Evolutionary conservation across 768 basidiomycete genomes (phyloP), one percentile per base, ranked within the genome.

Genomic region (Phylloporus sp.): DNA sequence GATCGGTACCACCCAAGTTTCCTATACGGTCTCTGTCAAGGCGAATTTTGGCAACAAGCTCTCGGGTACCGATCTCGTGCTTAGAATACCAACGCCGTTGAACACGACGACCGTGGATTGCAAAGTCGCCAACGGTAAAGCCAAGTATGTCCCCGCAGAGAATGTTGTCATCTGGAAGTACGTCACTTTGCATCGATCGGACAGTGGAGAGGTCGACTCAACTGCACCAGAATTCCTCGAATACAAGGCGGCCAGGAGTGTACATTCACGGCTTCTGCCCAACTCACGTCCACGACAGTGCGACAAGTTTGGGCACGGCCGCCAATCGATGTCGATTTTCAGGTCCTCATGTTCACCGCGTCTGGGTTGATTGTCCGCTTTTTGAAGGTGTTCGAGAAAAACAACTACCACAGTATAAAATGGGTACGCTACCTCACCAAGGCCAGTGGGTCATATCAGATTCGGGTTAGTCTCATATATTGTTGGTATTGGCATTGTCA

Each of bases 161-260:
- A 99, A 99, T 54, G 79, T 95, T 23, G 87, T 98, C 38, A 76
- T 97, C 6, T 99, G 96, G 96, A 98, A 97, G 96, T 96, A 65
- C 58, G 95, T 76, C 15, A 5, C 4, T 35, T 9, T 22, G 27
- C 21, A 50, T 36, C 34, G 14, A 33, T 33, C 36, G 56, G 20
- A 39, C 15, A 39, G 14, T n/a, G 18, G 22, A 9, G 31, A 44
- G 26, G 27, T 42, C 55, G 3, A 29, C 5, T 14, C 11, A 61
- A 14, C 5, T 43, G 17, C 10, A 9, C n/a, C 53, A 98, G 95
- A 69, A 82, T 99, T 44, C 84, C 92, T 9, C 76, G 92, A 47
- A 72, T 99, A 44, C 94, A 97, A 67, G 96, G 96, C 37, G 89
- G 88, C 5, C 83, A 90, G 54, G 96, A 99, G 67, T 79, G 82